Evolutionary conservation across 2,329 filamentous ascomycete genomes (phyloP).

Genomic region (Hypoxylon sp.): DNA sequence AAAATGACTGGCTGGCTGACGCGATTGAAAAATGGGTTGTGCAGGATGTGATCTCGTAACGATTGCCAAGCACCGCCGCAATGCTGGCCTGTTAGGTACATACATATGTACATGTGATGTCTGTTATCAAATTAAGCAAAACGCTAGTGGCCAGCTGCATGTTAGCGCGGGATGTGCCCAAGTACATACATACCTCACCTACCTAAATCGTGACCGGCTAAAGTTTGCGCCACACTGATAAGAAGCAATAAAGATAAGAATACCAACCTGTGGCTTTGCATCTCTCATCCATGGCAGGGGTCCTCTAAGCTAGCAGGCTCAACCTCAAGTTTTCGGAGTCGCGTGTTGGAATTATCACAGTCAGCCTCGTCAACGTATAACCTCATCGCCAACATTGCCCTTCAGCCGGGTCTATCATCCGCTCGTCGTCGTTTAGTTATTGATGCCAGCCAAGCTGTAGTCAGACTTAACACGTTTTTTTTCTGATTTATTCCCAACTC

Average conservation of each 20-base stretch:
- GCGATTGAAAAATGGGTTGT: constrained; percentile 37
- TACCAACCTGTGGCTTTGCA: constrained; percentile 3
- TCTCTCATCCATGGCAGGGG: not conserved
- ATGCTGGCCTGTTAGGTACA: no score
- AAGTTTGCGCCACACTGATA: constrained; percentile 26
- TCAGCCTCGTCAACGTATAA: constrained; percentile 35
- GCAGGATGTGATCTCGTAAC: constrained; percentile 30
- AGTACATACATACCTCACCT: constrained; percentile 17
- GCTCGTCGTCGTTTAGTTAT: not conserved
- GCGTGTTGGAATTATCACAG: constrained; percentile 35
- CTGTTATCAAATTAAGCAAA: constrained; percentile 35
- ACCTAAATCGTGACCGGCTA: constrained; percentile 27
- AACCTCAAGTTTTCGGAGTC: constrained; percentile 35
- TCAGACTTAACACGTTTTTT: not conserved
- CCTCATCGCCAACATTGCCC: constrained; percentile 19
- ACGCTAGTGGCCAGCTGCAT: constrained; percentile 31
- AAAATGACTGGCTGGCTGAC: constrained; percentile 44
- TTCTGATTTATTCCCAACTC: constrained; percentile 9
- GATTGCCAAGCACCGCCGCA: constrained; percentile 32
- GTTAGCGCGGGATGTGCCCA: constrained; percentile 11
- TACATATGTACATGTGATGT: no score
- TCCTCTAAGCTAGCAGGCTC: constrained; percentile 27
- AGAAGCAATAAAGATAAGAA: not conserved
- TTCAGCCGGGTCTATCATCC: not conserved
- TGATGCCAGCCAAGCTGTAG: not conserved